phyloP scores from a whole-genome alignment of 2,329 filamentous ascomycete genomes.

The Colletotrichum tamarilloi region DNA sequence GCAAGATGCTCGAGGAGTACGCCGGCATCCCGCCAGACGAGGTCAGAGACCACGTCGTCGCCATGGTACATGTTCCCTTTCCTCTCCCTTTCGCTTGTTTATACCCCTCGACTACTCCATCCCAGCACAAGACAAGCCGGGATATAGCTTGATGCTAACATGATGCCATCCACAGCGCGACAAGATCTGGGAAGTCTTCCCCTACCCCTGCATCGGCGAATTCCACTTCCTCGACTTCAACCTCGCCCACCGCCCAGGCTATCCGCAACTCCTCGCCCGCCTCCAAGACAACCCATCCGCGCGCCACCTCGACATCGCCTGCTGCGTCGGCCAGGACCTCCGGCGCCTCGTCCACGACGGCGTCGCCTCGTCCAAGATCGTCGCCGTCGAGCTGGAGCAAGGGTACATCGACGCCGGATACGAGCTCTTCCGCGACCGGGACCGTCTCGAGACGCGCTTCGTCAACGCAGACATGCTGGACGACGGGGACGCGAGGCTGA shows the following conservation, averaged over 20 bases:
- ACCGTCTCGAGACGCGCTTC: conserved; percentile 38
- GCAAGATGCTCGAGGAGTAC: conserved; percentile 33
- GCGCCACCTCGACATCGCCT: conserved; percentile 42
- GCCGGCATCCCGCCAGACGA: conserved; percentile 12
- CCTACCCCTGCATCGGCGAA: conserved; percentile 35
- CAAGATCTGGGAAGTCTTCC: conserved; percentile 33
- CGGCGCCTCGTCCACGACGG: conserved; percentile 41
- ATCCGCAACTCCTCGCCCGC: conserved; percentile 35
- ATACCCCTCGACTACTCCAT: too few species aligned
- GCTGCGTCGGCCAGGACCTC: conserved; percentile 44
- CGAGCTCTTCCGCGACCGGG: conserved; percentile 41
- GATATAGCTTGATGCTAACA: not conserved
- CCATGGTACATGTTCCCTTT: conserved; percentile 5
- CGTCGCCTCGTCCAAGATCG: conserved; percentile 36
- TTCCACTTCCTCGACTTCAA: conserved; percentile 36
- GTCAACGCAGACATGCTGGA: conserved; percentile 38
- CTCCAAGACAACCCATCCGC: conserved; percentile 27
- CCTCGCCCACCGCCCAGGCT: conserved; percentile 10
- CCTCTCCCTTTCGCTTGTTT: too few species aligned
- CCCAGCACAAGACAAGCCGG: not conserved
- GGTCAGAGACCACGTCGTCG: conserved; percentile 19
- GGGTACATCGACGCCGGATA: conserved; percentile 40
- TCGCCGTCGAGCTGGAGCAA: conserved; percentile 40
- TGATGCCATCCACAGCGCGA: conserved; percentile 9
- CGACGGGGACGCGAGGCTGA: conserved; percentile 34